Evolutionary conservation across 2,329 filamentous ascomycete genomes (phyloP).

Genomic region (Beauveria medogensis): DNA sequence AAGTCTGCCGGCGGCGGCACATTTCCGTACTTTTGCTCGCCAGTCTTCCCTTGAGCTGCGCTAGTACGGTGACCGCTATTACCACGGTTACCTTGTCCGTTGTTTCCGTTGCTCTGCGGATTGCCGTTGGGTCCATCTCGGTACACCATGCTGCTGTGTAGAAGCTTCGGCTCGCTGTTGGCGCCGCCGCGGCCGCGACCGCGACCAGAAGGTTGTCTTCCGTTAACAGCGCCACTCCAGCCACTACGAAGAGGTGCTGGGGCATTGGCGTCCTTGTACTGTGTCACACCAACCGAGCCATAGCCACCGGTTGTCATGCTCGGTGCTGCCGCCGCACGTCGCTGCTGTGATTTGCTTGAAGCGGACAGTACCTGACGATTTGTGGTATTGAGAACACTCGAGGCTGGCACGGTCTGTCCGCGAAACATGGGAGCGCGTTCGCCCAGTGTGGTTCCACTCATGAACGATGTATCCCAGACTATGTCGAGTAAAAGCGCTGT

Average conservation of each 20-base stretch:
- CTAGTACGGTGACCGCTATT: slow-evolving; percentile 16
- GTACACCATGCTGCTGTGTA: slow-evolving; percentile 47
- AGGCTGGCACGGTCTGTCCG: slow-evolving; percentile 80
- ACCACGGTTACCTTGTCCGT: slow-evolving; percentile 17
- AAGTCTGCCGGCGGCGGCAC: slow-evolving; percentile 54
- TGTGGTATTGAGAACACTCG: slow-evolving; percentile 82
- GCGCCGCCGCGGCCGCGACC: slow-evolving; percentile 25
- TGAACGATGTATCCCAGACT: slow-evolving; percentile 90
- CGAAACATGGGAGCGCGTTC: slow-evolving; percentile 89
- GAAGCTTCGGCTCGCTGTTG: slow-evolving; percentile 29
- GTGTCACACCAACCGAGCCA: slow-evolving; percentile 50
- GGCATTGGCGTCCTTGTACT: slow-evolving; percentile 50
- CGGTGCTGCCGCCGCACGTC: slow-evolving; percentile 37
- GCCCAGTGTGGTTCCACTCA: slow-evolving; percentile 89
- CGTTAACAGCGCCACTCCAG: slow-evolving; percentile 50
- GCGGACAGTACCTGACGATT: slow-evolving; percentile 71
- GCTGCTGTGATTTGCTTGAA: slow-evolving; percentile 44
- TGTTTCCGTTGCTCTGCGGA: slow-evolving; percentile 16
- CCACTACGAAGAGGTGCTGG: slow-evolving; percentile 47
- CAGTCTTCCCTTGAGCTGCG: slow-evolving; percentile 15
- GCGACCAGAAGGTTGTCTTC: slow-evolving; percentile 32
- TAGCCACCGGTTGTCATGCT: slow-evolving; percentile 47
- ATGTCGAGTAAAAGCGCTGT: slow-evolving; percentile 79
- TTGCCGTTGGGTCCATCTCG: slow-evolving; percentile 30
- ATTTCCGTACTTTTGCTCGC: slow-evolving; percentile 38